These are phyloP conservation scores for Anisodus acutangulus DNA, from an alignment of 257 asterid genomes.

Conservation along the genomic window DNA sequence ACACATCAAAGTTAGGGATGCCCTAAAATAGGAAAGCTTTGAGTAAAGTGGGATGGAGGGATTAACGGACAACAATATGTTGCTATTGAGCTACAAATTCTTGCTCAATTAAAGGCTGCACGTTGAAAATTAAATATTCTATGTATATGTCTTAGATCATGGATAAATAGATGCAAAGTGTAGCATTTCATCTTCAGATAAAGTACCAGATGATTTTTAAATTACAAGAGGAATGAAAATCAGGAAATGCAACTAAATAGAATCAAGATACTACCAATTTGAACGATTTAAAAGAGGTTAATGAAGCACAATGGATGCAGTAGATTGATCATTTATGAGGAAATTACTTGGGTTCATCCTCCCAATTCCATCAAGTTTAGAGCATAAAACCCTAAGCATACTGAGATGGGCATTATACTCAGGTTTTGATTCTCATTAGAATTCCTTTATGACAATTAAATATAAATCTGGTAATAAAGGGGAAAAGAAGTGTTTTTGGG, in stretches of 20 bases:
- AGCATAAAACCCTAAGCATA: not conserved
- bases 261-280: not conserved
- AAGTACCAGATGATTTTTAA: not conserved
- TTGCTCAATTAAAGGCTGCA: not conserved
- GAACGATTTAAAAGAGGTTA: not conserved
- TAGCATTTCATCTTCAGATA: not conserved
- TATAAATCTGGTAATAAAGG: conserved; percentile 17
- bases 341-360: conserved; percentile 13
- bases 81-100: not conserved
- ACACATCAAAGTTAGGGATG: not conserved
- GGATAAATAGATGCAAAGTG: conserved; percentile 8
- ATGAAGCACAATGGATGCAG: not conserved
- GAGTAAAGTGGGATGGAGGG: not conserved
- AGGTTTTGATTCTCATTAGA: not conserved
- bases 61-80: not conserved
- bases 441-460: not conserved
- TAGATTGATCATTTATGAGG: conserved; percentile 14
- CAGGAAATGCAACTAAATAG: not conserved
- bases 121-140: not conserved
- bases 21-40: not conserved
- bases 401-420: not conserved
- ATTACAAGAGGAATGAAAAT: not conserved
- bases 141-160: not conserved
- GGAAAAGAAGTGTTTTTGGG: not conserved
- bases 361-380: conserved; percentile 4